Conservation (phyloP, 306 rosid species). For the Dicorynia guianensis region DNA sequence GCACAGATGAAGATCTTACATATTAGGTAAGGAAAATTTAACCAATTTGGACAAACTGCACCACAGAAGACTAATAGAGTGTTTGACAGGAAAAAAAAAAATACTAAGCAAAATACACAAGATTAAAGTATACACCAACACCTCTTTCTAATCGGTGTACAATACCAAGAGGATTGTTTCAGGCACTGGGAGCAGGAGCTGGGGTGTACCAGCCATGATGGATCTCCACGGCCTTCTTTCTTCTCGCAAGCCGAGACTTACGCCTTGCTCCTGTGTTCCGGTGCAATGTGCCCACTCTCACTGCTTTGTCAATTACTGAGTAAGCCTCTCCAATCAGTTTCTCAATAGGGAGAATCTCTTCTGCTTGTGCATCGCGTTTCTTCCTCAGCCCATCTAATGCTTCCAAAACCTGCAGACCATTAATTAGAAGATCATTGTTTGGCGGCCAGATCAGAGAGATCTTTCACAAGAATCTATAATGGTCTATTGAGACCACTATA, state of each 20-base stretch:
- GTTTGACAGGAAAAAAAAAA: slow-evolving; percentile 17
- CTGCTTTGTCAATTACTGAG: slow-evolving; percentile 92
- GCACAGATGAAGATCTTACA: slow-evolving; percentile 40
- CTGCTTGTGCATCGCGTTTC: slow-evolving; percentile 77
- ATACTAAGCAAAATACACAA: slow-evolving; percentile 15
- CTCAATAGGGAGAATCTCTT: slow-evolving; percentile 79
- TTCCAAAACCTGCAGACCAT: slow-evolving; percentile 77
- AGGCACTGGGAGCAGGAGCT: slow-evolving; percentile 52
- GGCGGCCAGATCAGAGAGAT: slow-evolving; percentile 1
- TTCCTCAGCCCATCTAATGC: slow-evolving; percentile 78
- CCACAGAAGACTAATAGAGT: slow-evolving; percentile 40
- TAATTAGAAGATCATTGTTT: slow-evolving; percentile 20
- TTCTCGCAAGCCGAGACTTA: slow-evolving; percentile 91
- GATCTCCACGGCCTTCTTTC: slow-evolving; percentile 88
- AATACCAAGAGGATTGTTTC: slow-evolving; percentile 35
- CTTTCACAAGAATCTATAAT: background rate
- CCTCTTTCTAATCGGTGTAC: slow-evolving; percentile 34
- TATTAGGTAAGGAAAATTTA: slow-evolving; percentile 13
- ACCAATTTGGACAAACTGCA: slow-evolving; percentile 33
- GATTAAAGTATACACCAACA: slow-evolving; percentile 29
- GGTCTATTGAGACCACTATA: background rate
- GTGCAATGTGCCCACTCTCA: slow-evolving; percentile 89
- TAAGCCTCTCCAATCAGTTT: slow-evolving; percentile 92
- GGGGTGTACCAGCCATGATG: slow-evolving; percentile 98
- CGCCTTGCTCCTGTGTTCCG: slow-evolving; percentile 88